Base-by-base conservation (phyloP, 2,329 filamentous ascomycete species). In the Aspergillus intermedius region DNA sequence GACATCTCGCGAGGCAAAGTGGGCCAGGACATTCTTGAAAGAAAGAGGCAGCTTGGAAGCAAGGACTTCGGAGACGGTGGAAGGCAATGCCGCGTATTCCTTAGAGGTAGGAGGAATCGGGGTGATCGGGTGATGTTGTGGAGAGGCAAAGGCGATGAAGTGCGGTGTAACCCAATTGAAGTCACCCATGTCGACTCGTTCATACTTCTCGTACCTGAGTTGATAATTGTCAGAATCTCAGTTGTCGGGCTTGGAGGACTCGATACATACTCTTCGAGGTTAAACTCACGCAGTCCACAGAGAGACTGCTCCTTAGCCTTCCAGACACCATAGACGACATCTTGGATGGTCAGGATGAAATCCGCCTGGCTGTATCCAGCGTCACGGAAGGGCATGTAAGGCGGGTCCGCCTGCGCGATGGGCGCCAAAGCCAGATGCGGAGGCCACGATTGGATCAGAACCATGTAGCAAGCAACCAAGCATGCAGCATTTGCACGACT, bases 151-250 rank as follows among this genome's bases (percentile, higher is more conserved):
- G 19, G 93, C 93, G 45, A 98, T 80, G 74, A 98, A 98, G 63
- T 91, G 78, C 7, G 91, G 91, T 5, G 91, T 95, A 50, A 98
- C 81, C 93, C 93, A 98, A 80, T 98, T 98, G 85, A 98, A 98
- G 73, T 98, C 93, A 54, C 93, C 93, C 77, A 96, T 90, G 67
- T 98, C 93, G 17, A 98, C 93, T 50, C 93, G 82, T 74, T 98
- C 93, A 61, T 82, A 98, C 66, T 82, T 86, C 73, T 98, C 93
- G 67, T 98, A 98, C 52, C 80, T 83, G 49, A n/a, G 30, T 40
- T 15, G 17, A 12, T 9, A 10, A 9, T 13, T n/a, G 37, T 68
- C 23, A 58, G 56, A 34, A 41, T 34, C 3, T 7, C 12, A 23
- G n/a, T 25, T 19, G 22, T 8, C 7, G 19, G 10, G 6, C 7